phyloP scores from a whole-genome alignment of 495 filamentous ascomycete species.

The Physcia stellaris region DNA sequence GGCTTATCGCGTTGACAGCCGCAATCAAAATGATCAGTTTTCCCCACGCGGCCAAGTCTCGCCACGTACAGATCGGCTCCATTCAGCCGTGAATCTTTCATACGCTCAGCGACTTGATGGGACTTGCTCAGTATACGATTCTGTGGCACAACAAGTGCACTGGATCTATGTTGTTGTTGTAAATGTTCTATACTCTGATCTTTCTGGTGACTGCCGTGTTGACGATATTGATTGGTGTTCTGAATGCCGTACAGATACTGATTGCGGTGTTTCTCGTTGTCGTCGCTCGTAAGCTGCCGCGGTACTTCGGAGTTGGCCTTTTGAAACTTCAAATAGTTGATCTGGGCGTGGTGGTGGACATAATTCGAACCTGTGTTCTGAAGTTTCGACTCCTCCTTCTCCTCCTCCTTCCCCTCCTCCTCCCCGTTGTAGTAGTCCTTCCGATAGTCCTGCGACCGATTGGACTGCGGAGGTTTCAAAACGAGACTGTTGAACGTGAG shows the following conservation, averaged over 20 bases:
- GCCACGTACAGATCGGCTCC: slow-evolving; percentile 41
- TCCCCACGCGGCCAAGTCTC: slow-evolving; percentile 21
- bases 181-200: slow-evolving; percentile 6
- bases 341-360: not conserved
- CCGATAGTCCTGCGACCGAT: slow-evolving; percentile 15
- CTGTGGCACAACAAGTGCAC: not conserved
- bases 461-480: slow-evolving; percentile 35
- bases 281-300: slow-evolving; percentile 10
- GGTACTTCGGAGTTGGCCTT: slow-evolving; percentile 10
- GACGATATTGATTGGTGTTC: slow-evolving; percentile 7
- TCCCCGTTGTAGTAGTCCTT: slow-evolving; percentile 11
- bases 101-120: slow-evolving; percentile 22
- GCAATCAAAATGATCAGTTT: not conserved
- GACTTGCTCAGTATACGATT: not conserved
- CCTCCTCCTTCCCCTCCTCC: slow-evolving; percentile 15
- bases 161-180: slow-evolving; percentile 1
- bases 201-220: slow-evolving; percentile 10
- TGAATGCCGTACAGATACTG: slow-evolving; percentile 16
- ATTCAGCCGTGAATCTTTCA: slow-evolving; percentile 29
- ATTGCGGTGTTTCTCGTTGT: slow-evolving; percentile 21
- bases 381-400: slow-evolving; percentile 15
- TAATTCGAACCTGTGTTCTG: not conserved
- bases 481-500: slow-evolving; percentile 28
- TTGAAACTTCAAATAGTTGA: not conserved
- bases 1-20: not conserved